Conservation (phyloP, 257 asterid species). For the Solanum chilense region DNA sequence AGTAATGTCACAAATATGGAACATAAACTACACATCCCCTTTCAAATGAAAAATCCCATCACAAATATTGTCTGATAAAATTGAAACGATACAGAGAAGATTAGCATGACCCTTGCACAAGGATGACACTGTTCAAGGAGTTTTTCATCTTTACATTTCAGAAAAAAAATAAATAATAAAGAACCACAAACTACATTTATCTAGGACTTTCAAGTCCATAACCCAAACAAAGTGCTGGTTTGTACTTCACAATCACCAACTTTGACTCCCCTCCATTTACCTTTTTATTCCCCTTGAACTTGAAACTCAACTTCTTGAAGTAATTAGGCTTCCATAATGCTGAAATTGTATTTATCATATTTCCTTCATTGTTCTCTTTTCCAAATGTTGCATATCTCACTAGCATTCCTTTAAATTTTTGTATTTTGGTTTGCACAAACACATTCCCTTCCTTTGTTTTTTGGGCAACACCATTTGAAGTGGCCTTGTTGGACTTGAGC, state of each 20-base stretch:
- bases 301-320: conserved; percentile 38
- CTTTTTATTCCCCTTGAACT: conserved; percentile 30
- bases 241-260: conserved; percentile 26
- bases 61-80: background rate
- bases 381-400: conserved; percentile 43
- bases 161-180: background rate
- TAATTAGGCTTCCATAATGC: conserved; percentile 13
- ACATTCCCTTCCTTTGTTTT: background rate
- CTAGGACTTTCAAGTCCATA: conserved; percentile 32
- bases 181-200: background rate
- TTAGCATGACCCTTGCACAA: background rate
- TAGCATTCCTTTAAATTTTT: conserved; percentile 38
- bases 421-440: conserved; percentile 16
- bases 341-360: conserved; percentile 10
- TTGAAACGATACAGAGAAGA: background rate
- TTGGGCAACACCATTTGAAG: background rate
- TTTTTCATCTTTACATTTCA: background rate
- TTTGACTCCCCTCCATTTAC: conserved; percentile 9
- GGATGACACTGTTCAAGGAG: background rate
- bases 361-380: conserved; percentile 17
- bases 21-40: background rate
- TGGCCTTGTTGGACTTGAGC: background rate
- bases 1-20: background rate
- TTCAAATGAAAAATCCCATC: background rate
- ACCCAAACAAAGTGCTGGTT: conserved; percentile 43